Base-by-base conservation (phyloP, 768 basidiomycete genomes). In the Boletus vinaceobasis region DNA sequence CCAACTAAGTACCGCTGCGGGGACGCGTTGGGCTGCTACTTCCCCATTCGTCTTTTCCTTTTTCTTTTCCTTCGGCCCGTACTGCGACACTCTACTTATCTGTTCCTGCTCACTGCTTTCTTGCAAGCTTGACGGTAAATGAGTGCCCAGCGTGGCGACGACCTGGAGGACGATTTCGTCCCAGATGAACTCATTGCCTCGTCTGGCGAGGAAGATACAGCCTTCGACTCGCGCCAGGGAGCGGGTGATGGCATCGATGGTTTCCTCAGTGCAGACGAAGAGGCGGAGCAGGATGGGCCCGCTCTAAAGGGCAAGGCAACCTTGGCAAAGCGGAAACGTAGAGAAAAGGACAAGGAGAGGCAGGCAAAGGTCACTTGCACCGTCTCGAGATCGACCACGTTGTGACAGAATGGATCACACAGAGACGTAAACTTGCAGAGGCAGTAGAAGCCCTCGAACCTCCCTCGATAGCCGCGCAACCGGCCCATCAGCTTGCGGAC, bases 151-250 rank as follows among this genome's bases (percentile, higher is more conserved):
- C 77, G 76, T 57, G 85, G 86, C 40, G 89, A 94, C 75, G 90
- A 90, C 75, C 77, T 94, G 19, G 89, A 88, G 45, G 92, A 93
- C 68, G 87, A 92, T 59, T 91, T 87, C 65, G 75, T 87, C 48
- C 79, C 79, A 32, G 86, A 93, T 57, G 85, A 86, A 42, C 74
- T 81, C 14, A 79, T 88, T 0, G 85, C 83, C 1, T 71, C 81
- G 14, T 86, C 84, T 0, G 86, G 77, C 11, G 85, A 83, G 43
- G 88, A 88, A 57, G 68, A 69, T 0, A 49, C 48, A 4, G 33
- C 48, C 50, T 67, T 70, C 17, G 61, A 68, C 26, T 49, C 65
- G 27, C 67, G 47, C 43, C 67, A 62, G 38, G 66, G 65, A 2
- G 64, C 66, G 2, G 66, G 63, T 19, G 76, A 79, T 11, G 73